These are phyloP conservation scores for Isoetes taiwanensis DNA, from an alignment of 75 land plant species.

Conservation along the genomic window DNA sequence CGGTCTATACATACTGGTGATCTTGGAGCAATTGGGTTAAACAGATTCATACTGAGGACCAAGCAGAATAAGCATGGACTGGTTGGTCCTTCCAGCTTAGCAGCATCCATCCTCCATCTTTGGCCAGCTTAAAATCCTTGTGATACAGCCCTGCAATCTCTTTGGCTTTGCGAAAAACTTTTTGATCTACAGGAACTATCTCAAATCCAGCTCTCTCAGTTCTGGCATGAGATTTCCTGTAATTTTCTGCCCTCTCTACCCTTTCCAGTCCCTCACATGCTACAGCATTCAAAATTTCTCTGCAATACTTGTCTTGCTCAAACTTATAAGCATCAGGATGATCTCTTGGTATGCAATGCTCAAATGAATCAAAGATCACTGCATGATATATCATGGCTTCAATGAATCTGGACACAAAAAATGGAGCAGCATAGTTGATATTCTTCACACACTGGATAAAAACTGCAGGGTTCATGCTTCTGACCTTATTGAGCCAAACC, in stretches of 20 bases:
- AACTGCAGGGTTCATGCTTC: neutral
- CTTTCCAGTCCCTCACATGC: conserved; percentile 6
- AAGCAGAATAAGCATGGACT: neutral
- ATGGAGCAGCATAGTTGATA: neutral
- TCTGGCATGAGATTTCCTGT: neutral
- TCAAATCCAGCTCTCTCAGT: neutral
- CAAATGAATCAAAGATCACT: neutral
- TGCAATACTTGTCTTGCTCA: conserved; percentile 2
- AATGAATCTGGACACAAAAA: neutral
- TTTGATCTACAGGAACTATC: neutral
- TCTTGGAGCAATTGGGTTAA: too few relatives aligned
- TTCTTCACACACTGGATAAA: conserved; percentile 1
- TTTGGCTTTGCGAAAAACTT: neutral
- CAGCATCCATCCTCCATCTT: conserved; percentile 1
- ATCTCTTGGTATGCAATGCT: neutral
- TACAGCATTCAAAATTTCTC: neutral
- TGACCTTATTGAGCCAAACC: neutral
- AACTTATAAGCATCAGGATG: neutral
- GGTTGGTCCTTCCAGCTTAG: neutral
- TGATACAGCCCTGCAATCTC: neutral
- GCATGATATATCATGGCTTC: neutral
- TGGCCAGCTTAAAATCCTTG: neutral
- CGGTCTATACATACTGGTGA: too few relatives aligned
- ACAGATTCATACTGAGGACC: too few relatives aligned
- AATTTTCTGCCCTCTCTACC: neutral